Conservation (phyloP, 306 rosid species). For the Glycine tomentella region DNA sequence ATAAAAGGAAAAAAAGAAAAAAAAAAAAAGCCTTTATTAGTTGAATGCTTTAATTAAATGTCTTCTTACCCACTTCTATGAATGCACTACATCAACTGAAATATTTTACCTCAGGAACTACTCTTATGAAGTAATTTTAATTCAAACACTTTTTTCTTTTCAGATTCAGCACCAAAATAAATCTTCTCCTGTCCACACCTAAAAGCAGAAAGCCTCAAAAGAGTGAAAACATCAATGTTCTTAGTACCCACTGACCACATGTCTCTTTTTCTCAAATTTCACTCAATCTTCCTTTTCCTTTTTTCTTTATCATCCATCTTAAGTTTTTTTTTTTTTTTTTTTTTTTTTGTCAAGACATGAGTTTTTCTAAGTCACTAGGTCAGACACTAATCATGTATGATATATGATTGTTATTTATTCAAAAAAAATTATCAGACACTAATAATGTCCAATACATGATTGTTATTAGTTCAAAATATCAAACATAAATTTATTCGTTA, state of each 20-base stretch:
- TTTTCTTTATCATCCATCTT: too few relatives aligned
- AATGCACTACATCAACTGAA: constrained; percentile 24
- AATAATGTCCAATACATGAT: too few relatives aligned
- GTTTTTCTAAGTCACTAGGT: too few relatives aligned
- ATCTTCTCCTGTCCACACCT: constrained; percentile 44
- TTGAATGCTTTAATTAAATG: constrained; percentile 9
- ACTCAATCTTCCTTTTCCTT: not conserved
- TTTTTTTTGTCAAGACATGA: too few relatives aligned
- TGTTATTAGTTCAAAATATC: too few relatives aligned
- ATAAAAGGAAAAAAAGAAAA: not conserved
- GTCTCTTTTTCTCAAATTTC: constrained; percentile 1
- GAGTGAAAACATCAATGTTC: constrained; percentile 15
- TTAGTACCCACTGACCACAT: constrained; percentile 32
- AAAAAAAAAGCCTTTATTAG: not conserved
- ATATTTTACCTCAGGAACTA: not conserved
- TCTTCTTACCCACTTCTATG: not conserved
- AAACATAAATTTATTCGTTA: too few relatives aligned
- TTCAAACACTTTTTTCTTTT: constrained; percentile 36
- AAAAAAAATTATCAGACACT: too few relatives aligned
- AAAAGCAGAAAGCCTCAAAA: constrained; percentile 12
- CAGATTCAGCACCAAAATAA: constrained; percentile 22
- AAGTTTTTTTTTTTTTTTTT: too few relatives aligned
- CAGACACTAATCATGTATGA: too few relatives aligned
- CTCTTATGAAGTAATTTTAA: not conserved
- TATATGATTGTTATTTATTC: too few relatives aligned